Percentiles rank a stretch among this genome's conserved stretches.
phyloP scores from a whole-genome alignment of 306 rosid species.

The Vigna trinervia region DNA sequence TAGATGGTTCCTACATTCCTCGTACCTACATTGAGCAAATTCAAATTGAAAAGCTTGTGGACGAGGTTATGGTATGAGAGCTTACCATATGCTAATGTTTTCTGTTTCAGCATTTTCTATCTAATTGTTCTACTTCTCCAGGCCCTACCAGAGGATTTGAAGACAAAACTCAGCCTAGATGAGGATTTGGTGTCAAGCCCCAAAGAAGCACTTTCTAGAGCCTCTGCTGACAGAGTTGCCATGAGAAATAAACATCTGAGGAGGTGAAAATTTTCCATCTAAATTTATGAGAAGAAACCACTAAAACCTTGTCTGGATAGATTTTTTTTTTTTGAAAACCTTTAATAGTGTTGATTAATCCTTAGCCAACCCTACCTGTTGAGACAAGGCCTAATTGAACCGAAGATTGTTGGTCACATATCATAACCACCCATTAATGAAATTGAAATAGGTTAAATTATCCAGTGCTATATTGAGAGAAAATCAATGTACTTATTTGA shows the following conservation, averaged over 20 bases:
- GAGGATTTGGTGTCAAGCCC: slow-evolving; percentile 98
- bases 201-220: slow-evolving; percentile 89
- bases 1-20: slow-evolving; percentile 94
- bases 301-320: neutral
- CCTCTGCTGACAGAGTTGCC: slow-evolving; percentile 85
- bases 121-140: slow-evolving; percentile 60
- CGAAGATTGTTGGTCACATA: slow-evolving; percentile 29
- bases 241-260: slow-evolving; percentile 77
- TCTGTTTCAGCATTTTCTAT: slow-evolving; percentile 30
- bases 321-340: slow-evolving; percentile 16
- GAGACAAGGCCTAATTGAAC: slow-evolving; percentile 16
- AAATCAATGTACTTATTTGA: slow-evolving; percentile 20
- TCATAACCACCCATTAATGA: slow-evolving; percentile 2
- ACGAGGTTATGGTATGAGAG: slow-evolving; percentile 93
- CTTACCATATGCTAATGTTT: slow-evolving; percentile 30
- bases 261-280: slow-evolving; percentile 57
- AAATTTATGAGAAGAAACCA: slow-evolving; percentile 3
- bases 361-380: slow-evolving; percentile 11
- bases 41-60: slow-evolving; percentile 95
- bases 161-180: slow-evolving; percentile 90
- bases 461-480: slow-evolving; percentile 2
- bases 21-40: slow-evolving; percentile 98
- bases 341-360: slow-evolving; percentile 6
- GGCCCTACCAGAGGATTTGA: slow-evolving; percentile 99
- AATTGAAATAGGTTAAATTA: slow-evolving; percentile 8